Evolutionary conservation across 2,329 filamentous ascomycete species (phyloP).

Genomic region (Aureobasidium sp.): DNA sequence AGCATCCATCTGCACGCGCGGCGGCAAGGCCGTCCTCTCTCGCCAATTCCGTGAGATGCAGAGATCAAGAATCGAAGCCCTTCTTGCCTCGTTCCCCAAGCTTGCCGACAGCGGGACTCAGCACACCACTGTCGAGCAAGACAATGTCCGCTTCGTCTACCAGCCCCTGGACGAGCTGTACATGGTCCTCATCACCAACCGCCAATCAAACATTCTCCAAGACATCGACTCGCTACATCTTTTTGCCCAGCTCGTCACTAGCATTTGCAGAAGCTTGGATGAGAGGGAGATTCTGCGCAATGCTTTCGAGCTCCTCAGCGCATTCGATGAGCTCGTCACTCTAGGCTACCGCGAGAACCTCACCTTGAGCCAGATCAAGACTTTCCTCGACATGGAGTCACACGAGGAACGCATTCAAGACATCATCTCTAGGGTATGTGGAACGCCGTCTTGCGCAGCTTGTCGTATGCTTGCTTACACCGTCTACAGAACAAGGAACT

Average conservation of each 20-base stretch:
- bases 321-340: slow-evolving; percentile 95
- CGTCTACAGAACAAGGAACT: slow-evolving; percentile 82
- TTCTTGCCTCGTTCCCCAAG: slow-evolving; percentile 96
- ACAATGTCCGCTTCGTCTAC: slow-evolving; percentile 99
- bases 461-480: slow-evolving; percentile 23
- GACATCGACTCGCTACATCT: slow-evolving; percentile 98
- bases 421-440: slow-evolving; percentile 77
- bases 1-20: slow-evolving; percentile 96
- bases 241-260: slow-evolving; percentile 94
- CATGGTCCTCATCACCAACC: slow-evolving; percentile 99
- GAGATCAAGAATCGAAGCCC: slow-evolving; percentile 88
- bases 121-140: slow-evolving; percentile 96
- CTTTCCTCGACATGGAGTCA: slow-evolving; percentile 98
- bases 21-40: slow-evolving; percentile 96
- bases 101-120: slow-evolving; percentile 92
- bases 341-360: slow-evolving; percentile 94
- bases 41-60: slow-evolving; percentile 98
- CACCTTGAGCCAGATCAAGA: slow-evolving; percentile 95
- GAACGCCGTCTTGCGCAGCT: background rate
- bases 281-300: slow-evolving; percentile 92
- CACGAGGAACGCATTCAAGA: slow-evolving; percentile 99
- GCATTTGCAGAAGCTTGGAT: slow-evolving; percentile 91
- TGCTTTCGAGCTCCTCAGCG: slow-evolving; percentile 91
- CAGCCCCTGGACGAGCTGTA: slow-evolving; percentile 98
- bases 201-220: slow-evolving; percentile 97